A percentile compares a stretch with the other conserved stretches of the same genome.
phyloP scores from a whole-genome alignment of 305 asterid species.

The Solanum hybrid region DNA sequence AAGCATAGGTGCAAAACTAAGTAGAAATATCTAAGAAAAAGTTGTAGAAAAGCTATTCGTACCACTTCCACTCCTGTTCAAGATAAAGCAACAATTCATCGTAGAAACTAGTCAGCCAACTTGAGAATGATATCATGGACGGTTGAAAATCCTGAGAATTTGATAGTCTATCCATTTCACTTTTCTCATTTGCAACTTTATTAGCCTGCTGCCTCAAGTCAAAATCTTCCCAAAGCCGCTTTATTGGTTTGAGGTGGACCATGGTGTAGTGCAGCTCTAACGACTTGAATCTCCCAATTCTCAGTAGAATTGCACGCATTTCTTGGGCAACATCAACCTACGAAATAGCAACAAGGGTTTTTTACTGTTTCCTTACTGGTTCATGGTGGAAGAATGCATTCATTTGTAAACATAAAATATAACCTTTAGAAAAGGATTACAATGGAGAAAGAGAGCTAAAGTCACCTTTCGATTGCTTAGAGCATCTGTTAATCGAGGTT shows the following conservation, averaged over 20 bases:
- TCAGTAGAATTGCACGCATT: conserved; percentile 77
- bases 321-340: conserved; percentile 90
- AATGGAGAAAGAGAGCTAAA: conserved; percentile 8
- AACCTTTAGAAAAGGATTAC: conserved; percentile 2
- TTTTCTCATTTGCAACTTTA: conserved; percentile 60
- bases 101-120: conserved; percentile 86
- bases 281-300: conserved; percentile 86
- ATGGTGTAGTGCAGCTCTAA: conserved; percentile 71
- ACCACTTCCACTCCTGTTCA: conserved; percentile 99
- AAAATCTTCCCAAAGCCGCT: conserved; percentile 87
- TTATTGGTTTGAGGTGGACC: conserved; percentile 76
- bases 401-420: neutral
- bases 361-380: neutral
- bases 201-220: conserved; percentile 60
- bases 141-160: conserved; percentile 35
- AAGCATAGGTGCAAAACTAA: neutral
- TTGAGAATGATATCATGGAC: conserved; percentile 45
- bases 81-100: conserved; percentile 91
- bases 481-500: conserved; percentile 90
- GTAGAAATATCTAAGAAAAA: neutral
- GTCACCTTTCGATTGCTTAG: conserved; percentile 74
- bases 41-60: conserved; percentile 5
- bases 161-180: conserved; percentile 47
- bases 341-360: conserved; percentile 5
- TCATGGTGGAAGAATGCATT: neutral